Evolutionary conservation across 352 stramenopile genomes (phyloP).

Genomic region (Peronospora belbahrii): DNA sequence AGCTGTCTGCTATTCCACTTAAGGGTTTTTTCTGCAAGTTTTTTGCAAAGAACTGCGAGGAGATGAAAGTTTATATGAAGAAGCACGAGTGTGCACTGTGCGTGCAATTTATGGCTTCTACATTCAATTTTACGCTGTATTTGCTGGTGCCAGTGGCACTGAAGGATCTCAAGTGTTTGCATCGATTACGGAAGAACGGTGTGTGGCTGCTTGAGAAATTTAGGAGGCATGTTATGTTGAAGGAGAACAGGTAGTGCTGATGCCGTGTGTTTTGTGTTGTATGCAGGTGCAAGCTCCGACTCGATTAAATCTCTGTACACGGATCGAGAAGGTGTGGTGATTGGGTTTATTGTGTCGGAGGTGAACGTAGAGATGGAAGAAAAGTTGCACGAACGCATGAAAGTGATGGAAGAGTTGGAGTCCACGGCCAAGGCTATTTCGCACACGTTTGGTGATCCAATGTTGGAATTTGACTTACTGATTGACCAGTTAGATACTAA

Average conservation of each 20-base stretch:
- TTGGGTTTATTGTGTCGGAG: slow-evolving; percentile 84
- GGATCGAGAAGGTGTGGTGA: slow-evolving; percentile 74
- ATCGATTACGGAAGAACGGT: slow-evolving; percentile 76
- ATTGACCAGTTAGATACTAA: slow-evolving; percentile 83
- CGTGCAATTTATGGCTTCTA: slow-evolving; percentile 71
- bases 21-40: slow-evolving; percentile 88
- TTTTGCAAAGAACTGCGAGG: slow-evolving; percentile 73
- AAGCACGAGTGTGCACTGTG: slow-evolving; percentile 79
- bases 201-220: slow-evolving; percentile 15
- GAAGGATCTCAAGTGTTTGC: slow-evolving; percentile 65
- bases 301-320: slow-evolving; percentile 82
- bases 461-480: slow-evolving; percentile 81
- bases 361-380: slow-evolving; percentile 81
- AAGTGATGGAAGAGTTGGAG: slow-evolving; percentile 75
- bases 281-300: slow-evolving; percentile 57
- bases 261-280: background rate
- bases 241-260: background rate
- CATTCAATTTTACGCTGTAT: slow-evolving; percentile 83
- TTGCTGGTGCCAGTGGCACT: slow-evolving; percentile 60
- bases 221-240: background rate
- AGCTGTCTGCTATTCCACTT: slow-evolving; percentile 69
- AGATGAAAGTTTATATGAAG: slow-evolving; percentile 86
- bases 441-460: slow-evolving; percentile 68
- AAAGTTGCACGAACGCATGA: slow-evolving; percentile 63
- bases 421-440: slow-evolving; percentile 70